phyloP scores from a whole-genome alignment of 2,329 filamentous ascomycete species.

The Penicillium decumbens region DNA sequence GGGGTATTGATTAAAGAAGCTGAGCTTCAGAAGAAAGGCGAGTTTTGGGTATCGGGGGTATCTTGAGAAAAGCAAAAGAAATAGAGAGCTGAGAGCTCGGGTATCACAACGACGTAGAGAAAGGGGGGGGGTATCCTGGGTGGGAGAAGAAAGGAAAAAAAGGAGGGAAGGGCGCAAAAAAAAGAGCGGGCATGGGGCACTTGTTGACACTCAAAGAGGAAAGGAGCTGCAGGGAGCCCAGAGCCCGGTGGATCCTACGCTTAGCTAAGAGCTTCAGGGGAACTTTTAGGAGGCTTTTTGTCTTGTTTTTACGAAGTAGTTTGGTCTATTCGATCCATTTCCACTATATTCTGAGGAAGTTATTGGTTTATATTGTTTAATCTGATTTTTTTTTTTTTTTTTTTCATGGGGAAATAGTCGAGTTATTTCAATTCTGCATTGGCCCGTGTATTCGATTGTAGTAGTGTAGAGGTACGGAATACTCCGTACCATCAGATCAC shows the following conservation, averaged over 20 bases:
- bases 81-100: slow-evolving; percentile 25
- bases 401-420: too few species aligned
- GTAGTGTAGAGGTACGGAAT: neutral
- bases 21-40: slow-evolving; percentile 18
- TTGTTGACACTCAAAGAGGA: slow-evolving; percentile 21
- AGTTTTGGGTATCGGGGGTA: slow-evolving; percentile 21
- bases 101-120: slow-evolving; percentile 26
- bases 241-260: slow-evolving; percentile 12
- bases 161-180: slow-evolving; percentile 20
- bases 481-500: neutral
- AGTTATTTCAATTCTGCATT: too few species aligned
- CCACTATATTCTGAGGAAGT: too few species aligned
- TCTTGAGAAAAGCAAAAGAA: slow-evolving; percentile 26
- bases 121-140: slow-evolving; percentile 18
- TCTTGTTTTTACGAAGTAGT: neutral
- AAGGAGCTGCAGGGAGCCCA: slow-evolving; percentile 28
- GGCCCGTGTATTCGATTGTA: too few species aligned
- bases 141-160: slow-evolving; percentile 16
- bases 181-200: slow-evolving; percentile 15
- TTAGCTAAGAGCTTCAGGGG: slow-evolving; percentile 23
- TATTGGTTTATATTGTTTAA: too few species aligned
- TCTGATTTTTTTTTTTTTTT: too few species aligned
- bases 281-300: neutral
- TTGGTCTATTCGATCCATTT: neutral
- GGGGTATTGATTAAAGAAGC: slow-evolving; percentile 24